Evolutionary conservation across 2,329 filamentous ascomycete species (phyloP).

Genomic region (Verticillium tricorpus): DNA sequence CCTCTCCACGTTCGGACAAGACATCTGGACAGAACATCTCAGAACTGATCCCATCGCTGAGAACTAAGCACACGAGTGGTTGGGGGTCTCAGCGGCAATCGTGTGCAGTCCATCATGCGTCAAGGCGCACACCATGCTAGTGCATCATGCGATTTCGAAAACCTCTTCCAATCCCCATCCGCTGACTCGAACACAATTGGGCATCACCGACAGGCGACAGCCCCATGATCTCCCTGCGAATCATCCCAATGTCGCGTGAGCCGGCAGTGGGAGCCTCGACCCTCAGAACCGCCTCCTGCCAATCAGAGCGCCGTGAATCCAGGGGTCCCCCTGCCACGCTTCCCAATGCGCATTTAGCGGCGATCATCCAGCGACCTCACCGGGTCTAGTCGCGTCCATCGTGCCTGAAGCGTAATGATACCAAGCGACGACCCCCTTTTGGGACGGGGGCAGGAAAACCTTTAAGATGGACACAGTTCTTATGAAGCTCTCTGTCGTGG

Average conservation of each 20-base stretch:
- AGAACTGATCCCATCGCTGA: too few relatives aligned
- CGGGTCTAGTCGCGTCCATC: background rate
- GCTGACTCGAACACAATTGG: background rate
- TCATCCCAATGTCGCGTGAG: background rate
- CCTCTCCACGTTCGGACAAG: too few relatives aligned
- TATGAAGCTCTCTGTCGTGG: background rate
- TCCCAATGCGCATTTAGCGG: background rate
- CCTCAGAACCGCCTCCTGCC: background rate
- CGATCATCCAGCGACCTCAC: background rate
- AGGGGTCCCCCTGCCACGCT: background rate
- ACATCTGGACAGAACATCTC: too few relatives aligned
- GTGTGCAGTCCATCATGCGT: background rate
- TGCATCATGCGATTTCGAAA: background rate
- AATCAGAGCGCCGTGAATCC: background rate
- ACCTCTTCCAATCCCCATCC: background rate
- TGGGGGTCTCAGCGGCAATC: background rate
- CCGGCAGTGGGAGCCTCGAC: background rate
- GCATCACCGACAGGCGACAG: background rate
- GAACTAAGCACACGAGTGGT: background rate
- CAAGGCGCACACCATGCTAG: background rate
- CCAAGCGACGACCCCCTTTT: background rate
- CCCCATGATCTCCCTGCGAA: background rate
- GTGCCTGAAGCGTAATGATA: background rate
- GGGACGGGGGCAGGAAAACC: background rate
- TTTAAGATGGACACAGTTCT: background rate